Conservation (phyloP, 352 stramenopile genomes). For the Phytophthora cactorum region DNA sequence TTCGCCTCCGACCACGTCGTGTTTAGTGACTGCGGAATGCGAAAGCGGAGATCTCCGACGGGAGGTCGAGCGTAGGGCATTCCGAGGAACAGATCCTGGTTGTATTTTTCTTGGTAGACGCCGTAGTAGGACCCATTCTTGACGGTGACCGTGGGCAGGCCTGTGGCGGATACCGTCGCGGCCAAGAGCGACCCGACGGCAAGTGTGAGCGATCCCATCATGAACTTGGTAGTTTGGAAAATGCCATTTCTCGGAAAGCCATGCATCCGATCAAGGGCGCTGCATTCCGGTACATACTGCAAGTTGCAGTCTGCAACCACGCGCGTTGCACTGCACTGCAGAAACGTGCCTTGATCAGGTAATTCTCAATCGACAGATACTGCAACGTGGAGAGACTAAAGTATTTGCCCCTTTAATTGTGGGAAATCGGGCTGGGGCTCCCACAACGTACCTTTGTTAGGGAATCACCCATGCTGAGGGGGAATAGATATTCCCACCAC, state of each 20-base stretch:
- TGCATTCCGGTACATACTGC: background rate
- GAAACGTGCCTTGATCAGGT: too few relatives aligned
- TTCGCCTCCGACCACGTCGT: slow-evolving; percentile 20
- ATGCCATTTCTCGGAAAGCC: background rate
- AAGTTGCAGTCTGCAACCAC: background rate
- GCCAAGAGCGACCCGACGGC: background rate
- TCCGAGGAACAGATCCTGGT: slow-evolving; percentile 40
- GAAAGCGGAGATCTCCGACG: slow-evolving; percentile 27
- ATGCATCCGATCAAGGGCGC: background rate
- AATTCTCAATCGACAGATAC: background rate
- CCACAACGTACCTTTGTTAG: too few relatives aligned
- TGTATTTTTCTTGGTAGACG: slow-evolving; percentile 27
- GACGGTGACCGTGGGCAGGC: slow-evolving; percentile 21
- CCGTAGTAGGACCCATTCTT: slow-evolving; percentile 41
- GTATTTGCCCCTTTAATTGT: too few relatives aligned
- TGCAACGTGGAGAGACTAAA: background rate
- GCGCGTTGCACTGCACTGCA: background rate
- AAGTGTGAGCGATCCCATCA: slow-evolving; percentile 7
- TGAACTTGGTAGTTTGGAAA: background rate
- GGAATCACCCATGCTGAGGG: too few relatives aligned
- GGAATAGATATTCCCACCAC: too few relatives aligned
- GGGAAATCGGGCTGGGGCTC: too few relatives aligned
- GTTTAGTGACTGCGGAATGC: slow-evolving; percentile 16
- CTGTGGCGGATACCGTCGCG: background rate
- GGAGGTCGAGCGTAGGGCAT: slow-evolving; percentile 37